Base-by-base conservation (phyloP, 768 basidiomycete genomes). In the Phaeolepiota aurea region DNA sequence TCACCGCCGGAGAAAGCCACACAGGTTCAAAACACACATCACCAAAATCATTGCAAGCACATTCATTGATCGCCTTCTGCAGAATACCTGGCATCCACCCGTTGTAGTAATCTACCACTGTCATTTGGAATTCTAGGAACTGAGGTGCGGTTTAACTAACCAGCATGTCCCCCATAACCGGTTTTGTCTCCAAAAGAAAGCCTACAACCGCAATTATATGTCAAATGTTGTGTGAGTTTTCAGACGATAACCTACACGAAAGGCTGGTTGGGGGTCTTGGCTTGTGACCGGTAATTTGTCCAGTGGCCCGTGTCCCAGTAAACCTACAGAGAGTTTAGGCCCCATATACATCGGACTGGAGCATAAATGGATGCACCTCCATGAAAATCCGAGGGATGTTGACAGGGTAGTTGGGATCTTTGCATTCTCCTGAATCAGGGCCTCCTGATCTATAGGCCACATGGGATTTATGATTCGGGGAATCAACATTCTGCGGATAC, bases 151-250 rank as follows among this genome's bases (percentile, higher is more conserved):
- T 9, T 22, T 20, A 20, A 38, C 31, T 22, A 10, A 44, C 50
- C 50, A 13, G 50, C 50, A 42, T 76, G 74, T 47, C 76, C 70
- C 52, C 78, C 79, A 50, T 75, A 77, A 7, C 78, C 78, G 25
- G 76, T 79, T 9, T 70, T 67, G 50, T 83, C 81, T 23, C 81
- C 81, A 45, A 74, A 59, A 14, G 79, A 49, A 47, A 52, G 69
- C 4, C 70, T 71, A 44, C 31, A 32, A 7, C n/a, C 31, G 1
- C 14, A 32, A 41, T 36, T 23, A 37, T 31, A 11, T 16, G 35
- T 30, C 4, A 18, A 11, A 13, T 11, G 14, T 31, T 30, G 36
- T 34, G 11, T 14, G n/a, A 16, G 14, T 3, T 9, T 16, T 25
- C 35, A 19, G 16, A 28, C 2, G 14, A 35, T 20, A 7, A 55